These are phyloP conservation scores for Fusarium subglutinans DNA, from an alignment of 2,329 filamentous ascomycete species.

Conservation along the genomic window DNA sequence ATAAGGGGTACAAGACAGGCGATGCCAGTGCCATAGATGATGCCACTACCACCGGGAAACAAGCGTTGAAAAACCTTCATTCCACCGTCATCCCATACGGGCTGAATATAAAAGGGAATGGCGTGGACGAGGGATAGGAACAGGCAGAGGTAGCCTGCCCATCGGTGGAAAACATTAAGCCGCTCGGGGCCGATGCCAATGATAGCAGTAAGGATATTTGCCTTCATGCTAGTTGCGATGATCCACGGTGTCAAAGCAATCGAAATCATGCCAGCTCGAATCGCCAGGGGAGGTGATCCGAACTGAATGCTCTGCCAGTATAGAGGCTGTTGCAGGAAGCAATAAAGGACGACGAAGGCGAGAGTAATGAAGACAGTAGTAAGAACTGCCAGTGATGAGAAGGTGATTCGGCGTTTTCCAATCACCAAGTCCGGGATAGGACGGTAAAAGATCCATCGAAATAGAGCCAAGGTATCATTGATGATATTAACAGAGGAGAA, in stretches of 20 bases:
- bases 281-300: slow-evolving; percentile 87
- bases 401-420: slow-evolving; percentile 75
- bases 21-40: slow-evolving; percentile 86
- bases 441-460: slow-evolving; percentile 88
- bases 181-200: slow-evolving; percentile 93
- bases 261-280: slow-evolving; percentile 90
- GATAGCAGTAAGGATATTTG: slow-evolving; percentile 82
- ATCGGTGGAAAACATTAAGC: slow-evolving; percentile 91
- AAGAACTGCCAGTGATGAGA: slow-evolving; percentile 81
- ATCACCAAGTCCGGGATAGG: slow-evolving; percentile 79
- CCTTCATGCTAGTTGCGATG: slow-evolving; percentile 87
- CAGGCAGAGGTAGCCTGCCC: slow-evolving; percentile 87
- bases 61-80: slow-evolving; percentile 75
- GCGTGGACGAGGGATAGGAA: slow-evolving; percentile 86
- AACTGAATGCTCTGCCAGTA: slow-evolving; percentile 89
- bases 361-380: slow-evolving; percentile 74
- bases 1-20: slow-evolving; percentile 82
- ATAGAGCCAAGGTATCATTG: slow-evolving; percentile 83
- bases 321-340: slow-evolving; percentile 86
- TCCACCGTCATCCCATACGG: slow-evolving; percentile 83
- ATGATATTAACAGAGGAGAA: slow-evolving; percentile 77
- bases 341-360: slow-evolving; percentile 80
- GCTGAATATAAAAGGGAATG: slow-evolving; percentile 89
- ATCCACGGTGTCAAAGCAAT: slow-evolving; percentile 95
- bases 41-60: slow-evolving; percentile 70